Base-by-base conservation (phyloP, 176 grass and related monocot genomes). In the Echinochloa phyllopogon region DNA sequence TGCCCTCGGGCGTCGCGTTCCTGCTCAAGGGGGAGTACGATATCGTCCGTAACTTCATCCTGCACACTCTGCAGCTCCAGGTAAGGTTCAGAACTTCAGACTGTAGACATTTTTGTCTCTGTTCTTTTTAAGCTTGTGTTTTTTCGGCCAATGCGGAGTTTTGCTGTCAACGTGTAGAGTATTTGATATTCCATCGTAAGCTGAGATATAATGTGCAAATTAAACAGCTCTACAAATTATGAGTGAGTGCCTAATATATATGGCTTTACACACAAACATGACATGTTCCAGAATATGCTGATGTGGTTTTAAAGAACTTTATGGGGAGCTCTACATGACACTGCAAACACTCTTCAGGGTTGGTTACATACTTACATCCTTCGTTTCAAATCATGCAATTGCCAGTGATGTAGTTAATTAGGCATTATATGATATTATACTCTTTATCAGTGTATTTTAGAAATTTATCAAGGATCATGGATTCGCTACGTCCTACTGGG, bases 31-130 rank as follows among this genome's bases (percentile, higher is more conserved):
- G 94, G 72, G 94, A 94, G 55, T 85, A 94, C 52, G 94, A 94
- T 16, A 97, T 97, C 82, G 94, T 97, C 67, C 92, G 94, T 66
- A 94, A 94, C 64, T 97, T 97, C 68, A 94, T 97, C 72, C 94
- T 97, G 9, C 94, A 97, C 87, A 97, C 92, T 20, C 92, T 97
- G 85, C 94, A 97, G 82, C 92, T 97, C 29, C 94, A 97, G 94
- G 94, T 97, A 72, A 0, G 7, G 2, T 38, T 39, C 23, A 51
- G 24, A 25, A 33, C 29, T 33, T 33, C 29, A 33, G 2, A 33
- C 29, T 33, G 29, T 2, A 33, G 1, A 33, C 29, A 2, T 33
- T 33, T 33, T 33, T 2, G 29, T 33, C 1, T 33, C 29, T n/a
- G n/a, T n/a, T n/a, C n/a, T n/a, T n/a, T n/a, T n/a, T n/a, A n/a